Percentiles rank a stretch among this genome's conserved stretches.
phyloP scores from a whole-genome alignment of 495 filamentous ascomycete species.

The Penicillium roqueforti region DNA sequence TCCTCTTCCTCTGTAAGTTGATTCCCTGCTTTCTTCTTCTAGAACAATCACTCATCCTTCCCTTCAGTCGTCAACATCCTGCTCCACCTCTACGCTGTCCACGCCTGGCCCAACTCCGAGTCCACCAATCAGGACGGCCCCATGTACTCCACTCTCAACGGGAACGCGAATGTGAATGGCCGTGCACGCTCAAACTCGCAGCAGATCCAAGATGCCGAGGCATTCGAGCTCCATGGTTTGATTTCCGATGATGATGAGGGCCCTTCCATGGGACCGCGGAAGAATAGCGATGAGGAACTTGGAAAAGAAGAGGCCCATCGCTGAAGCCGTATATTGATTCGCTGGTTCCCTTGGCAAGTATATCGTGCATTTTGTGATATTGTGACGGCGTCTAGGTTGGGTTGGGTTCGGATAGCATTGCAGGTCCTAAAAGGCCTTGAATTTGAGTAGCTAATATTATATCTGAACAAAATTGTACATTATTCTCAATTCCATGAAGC shows the following conservation, averaged over 20 bases:
- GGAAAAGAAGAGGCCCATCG: constrained; percentile 23
- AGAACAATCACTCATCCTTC: neutral
- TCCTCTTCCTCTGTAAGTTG: constrained; percentile 77
- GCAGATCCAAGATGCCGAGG: constrained; percentile 68
- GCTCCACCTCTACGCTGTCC: constrained; percentile 72
- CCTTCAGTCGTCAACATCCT: constrained; percentile 69
- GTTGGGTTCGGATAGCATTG: neutral
- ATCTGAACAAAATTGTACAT: neutral
- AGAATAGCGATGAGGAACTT: constrained; percentile 37
- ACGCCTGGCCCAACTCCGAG: constrained; percentile 48
- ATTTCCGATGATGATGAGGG: constrained; percentile 71
- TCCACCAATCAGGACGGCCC: constrained; percentile 23
- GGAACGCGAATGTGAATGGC: constrained; percentile 56
- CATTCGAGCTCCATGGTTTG: constrained; percentile 85
- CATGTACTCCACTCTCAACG: constrained; percentile 22
- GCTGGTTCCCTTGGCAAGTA: neutral
- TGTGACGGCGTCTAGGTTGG: constrained; percentile 5
- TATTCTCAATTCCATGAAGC: neutral
- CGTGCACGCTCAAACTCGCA: constrained; percentile 46
- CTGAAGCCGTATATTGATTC: neutral
- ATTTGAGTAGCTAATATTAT: neutral
- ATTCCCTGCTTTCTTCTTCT: neutral
- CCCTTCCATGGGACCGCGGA: constrained; percentile 27
- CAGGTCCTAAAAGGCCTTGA: neutral
- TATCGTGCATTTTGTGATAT: constrained; percentile 1